Conservation (phyloP, 306 rosid genomes). For the Adenanthera pavonina region DNA sequence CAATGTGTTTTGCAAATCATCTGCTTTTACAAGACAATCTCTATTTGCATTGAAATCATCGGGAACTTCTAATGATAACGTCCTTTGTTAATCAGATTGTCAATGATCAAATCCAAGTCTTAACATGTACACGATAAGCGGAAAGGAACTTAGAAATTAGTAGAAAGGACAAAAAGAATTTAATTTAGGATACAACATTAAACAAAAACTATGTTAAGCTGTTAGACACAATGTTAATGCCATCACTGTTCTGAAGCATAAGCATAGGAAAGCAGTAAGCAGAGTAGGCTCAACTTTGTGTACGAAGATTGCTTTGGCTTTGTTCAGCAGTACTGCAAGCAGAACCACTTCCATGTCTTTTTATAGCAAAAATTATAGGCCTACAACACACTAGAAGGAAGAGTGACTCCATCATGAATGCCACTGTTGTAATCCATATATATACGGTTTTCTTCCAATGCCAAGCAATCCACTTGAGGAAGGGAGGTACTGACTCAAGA, state of each 20-base stretch:
- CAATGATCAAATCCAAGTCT: not conserved
- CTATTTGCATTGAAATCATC: not conserved
- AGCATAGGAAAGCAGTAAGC: not conserved
- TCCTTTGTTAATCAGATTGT: not conserved
- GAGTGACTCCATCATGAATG: constrained; percentile 56
- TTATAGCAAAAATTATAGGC: constrained; percentile 60
- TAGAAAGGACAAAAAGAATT: not conserved
- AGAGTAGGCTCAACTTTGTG: constrained; percentile 32
- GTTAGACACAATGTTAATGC: constrained; percentile 33
- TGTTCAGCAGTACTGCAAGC: constrained; percentile 26
- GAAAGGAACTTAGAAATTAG: constrained; percentile 13
- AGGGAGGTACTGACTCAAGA: constrained; percentile 69
- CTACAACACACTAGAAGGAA: constrained; percentile 67
- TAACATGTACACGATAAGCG: constrained; percentile 11
- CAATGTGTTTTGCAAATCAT: not conserved
- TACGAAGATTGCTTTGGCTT: constrained; percentile 21
- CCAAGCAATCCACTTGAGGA: constrained; percentile 69
- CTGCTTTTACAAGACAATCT: not conserved
- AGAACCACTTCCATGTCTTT: constrained; percentile 55
- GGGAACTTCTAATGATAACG: not conserved
- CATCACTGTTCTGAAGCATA: constrained; percentile 10
- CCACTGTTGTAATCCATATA: constrained; percentile 66
- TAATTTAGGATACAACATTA: constrained; percentile 22
- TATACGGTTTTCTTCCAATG: constrained; percentile 77
- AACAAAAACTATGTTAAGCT: constrained; percentile 22